Evolutionary conservation across 306 rosid species (phyloP).

Genomic region (Corylus avellana): DNA sequence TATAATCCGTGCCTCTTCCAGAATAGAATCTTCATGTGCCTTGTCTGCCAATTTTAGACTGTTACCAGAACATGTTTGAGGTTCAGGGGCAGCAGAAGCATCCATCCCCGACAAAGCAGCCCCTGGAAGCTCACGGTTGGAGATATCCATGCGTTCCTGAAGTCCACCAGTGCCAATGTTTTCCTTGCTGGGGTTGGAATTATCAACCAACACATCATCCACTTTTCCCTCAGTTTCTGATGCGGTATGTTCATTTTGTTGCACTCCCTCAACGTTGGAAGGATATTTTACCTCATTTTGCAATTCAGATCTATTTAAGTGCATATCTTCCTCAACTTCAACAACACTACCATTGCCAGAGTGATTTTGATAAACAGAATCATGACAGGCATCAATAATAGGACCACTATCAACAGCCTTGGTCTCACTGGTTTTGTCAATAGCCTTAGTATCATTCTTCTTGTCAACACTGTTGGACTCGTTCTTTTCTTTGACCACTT

Average conservation of each 20-base stretch:
- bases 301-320: slow-evolving; percentile 37
- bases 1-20: slow-evolving; percentile 83
- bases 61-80: slow-evolving; percentile 42
- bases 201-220: slow-evolving; percentile 39
- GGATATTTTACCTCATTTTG: slow-evolving; percentile 43
- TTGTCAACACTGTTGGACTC: slow-evolving; percentile 30
- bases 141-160: slow-evolving; percentile 37
- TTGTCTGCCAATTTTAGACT: slow-evolving; percentile 55
- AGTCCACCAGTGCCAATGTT: slow-evolving; percentile 31
- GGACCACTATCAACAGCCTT: slow-evolving; percentile 38
- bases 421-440: slow-evolving; percentile 31
- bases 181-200: slow-evolving; percentile 45
- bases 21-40: slow-evolving; percentile 87
- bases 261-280: slow-evolving; percentile 45
- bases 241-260: slow-evolving; percentile 37
- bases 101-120: slow-evolving; percentile 36
- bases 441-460: slow-evolving; percentile 29
- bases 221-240: slow-evolving; percentile 50
- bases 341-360: slow-evolving; percentile 36
- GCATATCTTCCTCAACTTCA: slow-evolving; percentile 47
- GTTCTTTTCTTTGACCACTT: slow-evolving; percentile 46
- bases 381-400: slow-evolving; percentile 34
- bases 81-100: slow-evolving; percentile 41
- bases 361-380: slow-evolving; percentile 45
- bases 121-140: slow-evolving; percentile 44